These are phyloP conservation scores for Triangularia verruculosa DNA, from an alignment of 2,329 filamentous ascomycete genomes.

Conservation along the genomic window DNA sequence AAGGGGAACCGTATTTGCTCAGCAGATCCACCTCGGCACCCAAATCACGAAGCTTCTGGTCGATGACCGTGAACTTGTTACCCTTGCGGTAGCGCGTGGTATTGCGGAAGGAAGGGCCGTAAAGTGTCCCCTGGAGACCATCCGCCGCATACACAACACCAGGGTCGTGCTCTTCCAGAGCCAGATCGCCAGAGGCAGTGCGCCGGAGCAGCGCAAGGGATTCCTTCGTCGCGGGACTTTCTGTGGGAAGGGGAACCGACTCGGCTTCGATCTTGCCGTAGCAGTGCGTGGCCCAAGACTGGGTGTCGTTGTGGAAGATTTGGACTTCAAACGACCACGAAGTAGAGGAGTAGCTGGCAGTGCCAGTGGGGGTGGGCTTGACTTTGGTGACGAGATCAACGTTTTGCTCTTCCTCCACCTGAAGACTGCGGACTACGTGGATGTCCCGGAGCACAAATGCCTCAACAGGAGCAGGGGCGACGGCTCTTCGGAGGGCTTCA, in stretches of 20 bases:
- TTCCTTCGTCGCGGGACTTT: background rate
- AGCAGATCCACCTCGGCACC: background rate
- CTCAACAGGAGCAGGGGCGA: background rate
- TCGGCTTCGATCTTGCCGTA: slow-evolving; percentile 18
- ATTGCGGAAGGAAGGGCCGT: background rate
- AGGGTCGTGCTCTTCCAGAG: background rate
- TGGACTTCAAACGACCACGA: slow-evolving; percentile 13
- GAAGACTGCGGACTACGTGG: slow-evolving; percentile 24
- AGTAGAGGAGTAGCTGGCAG: background rate
- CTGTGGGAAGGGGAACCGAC: background rate
- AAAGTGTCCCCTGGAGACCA: background rate
- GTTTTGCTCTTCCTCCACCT: slow-evolving; percentile 29
- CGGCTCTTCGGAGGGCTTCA: background rate
- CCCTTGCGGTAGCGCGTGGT: background rate
- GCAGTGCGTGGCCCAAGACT: slow-evolving; percentile 27
- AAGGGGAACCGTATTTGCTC: background rate
- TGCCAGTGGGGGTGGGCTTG: slow-evolving; percentile 14
- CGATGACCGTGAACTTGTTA: background rate
- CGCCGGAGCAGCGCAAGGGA: background rate
- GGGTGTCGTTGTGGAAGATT: slow-evolving; percentile 5
- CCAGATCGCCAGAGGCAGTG: background rate
- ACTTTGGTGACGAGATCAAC: slow-evolving; percentile 31
- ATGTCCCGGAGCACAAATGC: slow-evolving; percentile 20
- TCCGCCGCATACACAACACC: background rate
- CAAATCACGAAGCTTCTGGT: background rate